Evolutionary conservation across 2,329 filamentous ascomycete species (phyloP).

Genomic region (Cladosporium colombiae): DNA sequence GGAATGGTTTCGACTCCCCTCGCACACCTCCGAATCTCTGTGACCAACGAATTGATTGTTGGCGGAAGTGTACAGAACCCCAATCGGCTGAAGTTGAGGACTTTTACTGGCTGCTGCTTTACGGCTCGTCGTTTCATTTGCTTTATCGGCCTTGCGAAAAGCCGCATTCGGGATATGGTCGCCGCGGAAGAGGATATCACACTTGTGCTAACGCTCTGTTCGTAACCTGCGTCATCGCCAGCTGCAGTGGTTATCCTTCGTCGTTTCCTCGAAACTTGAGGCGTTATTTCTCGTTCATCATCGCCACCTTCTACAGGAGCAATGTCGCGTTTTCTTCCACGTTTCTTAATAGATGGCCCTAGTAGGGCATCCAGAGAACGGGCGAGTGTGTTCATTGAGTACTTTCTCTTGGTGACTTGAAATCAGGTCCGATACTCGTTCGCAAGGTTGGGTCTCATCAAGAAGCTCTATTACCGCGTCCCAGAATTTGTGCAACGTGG

Average conservation of each 20-base stretch:
- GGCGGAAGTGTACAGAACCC: neutral
- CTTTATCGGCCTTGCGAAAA: neutral
- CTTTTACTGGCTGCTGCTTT: neutral
- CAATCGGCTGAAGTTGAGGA: constrained; percentile 7
- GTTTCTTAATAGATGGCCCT: neutral
- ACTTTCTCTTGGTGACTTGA: neutral
- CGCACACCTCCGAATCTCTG: neutral
- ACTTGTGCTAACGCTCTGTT: neutral
- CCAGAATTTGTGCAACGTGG: neutral
- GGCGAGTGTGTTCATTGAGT: neutral
- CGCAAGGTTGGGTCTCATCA: neutral
- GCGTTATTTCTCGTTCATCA: neutral
- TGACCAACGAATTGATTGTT: neutral
- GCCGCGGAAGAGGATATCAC: neutral
- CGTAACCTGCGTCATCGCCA: neutral
- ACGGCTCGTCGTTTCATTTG: neutral
- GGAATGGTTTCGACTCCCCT: neutral
- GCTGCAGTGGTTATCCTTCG: neutral
- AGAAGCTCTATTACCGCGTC: neutral
- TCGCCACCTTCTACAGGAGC: neutral
- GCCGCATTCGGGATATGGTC: neutral
- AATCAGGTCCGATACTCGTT: neutral
- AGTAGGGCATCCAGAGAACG: neutral
- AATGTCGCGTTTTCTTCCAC: neutral
- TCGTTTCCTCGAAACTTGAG: neutral